Percentiles rank a stretch among this genome's conserved stretches.
Conservation (phyloP, 495 filamentous ascomycete genomes). For the Hypoxylon intermedium region DNA sequence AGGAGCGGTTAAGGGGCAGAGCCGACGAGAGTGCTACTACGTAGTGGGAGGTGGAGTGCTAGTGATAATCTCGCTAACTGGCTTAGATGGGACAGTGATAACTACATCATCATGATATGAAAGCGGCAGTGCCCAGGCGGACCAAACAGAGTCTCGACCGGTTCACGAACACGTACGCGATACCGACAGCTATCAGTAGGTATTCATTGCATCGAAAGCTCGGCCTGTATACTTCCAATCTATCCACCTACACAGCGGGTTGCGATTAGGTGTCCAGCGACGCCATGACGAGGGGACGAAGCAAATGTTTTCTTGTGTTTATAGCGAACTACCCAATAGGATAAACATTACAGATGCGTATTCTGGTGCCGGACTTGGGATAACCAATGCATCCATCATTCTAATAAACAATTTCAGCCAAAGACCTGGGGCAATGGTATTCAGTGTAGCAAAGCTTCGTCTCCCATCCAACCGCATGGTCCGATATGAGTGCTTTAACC, state of each 20-base stretch:
- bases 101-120: not conserved
- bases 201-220: not conserved
- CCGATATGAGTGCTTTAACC: too few species aligned
- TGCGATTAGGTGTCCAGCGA: too few species aligned
- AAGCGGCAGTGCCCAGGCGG: not conserved
- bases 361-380: not conserved
- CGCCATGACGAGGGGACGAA: too few species aligned
- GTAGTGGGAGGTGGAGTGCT: not conserved
- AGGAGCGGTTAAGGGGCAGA: conserved; percentile 23
- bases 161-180: not conserved
- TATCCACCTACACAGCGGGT: not conserved
- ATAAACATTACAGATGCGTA: too few species aligned
- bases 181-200: not conserved
- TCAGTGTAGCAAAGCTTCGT: too few species aligned
- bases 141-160: not conserved
- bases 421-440: too few species aligned
- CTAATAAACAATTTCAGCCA: too few species aligned
- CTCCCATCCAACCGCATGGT: too few species aligned
- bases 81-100: too few species aligned
- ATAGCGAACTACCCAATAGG: too few species aligned
- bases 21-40: not conserved
- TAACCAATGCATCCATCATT: not conserved
- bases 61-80: not conserved
- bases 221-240: not conserved
- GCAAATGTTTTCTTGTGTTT: too few species aligned